Base-by-base conservation (phyloP, 192 early-diverging fungal species). In the Obelidium mucronatum region DNA sequence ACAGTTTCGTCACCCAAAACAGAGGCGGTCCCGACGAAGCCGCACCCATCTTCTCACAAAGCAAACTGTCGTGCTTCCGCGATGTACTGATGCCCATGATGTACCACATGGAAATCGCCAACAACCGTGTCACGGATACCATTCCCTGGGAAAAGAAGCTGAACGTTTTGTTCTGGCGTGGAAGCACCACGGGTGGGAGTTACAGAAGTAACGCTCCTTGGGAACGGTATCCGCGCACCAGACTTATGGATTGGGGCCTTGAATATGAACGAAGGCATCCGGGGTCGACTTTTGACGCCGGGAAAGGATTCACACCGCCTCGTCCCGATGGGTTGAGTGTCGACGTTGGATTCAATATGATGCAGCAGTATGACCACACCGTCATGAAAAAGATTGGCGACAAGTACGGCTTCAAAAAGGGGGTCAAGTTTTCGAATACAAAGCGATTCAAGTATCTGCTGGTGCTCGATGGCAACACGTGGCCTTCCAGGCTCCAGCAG, bases 131-230 rank as follows among this genome's bases (percentile, higher is more conserved):
- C 8, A 34, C 8, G 54, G 69, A 72, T 35, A 5, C 15, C 11
- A 36, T 58, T 35, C 36, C 53, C 8, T 72, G 69, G 69, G 30
- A 54, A 26, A 22, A 35, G n/a, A 72, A 72, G 39, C 30, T 26
- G 36, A 59, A 72, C 30, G 69, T 72, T 34, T 28, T 72, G 28
- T 72, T 72, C 34, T 72, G 69, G 69, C 69, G 69, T n/a, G 69
- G 69, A 13, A 39, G 54, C 15, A 59, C 69, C 15, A 72, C 69
- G 6, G 56, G 69, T 13, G 69, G 69, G 36, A 24, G 62, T 24
- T 72, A 58, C 39, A 72, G 13, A 8, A 33, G 36, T 35, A 22
- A 37, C 40, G 36, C 6, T 30, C 69, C 69, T n/a, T 72, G 69
- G 69, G 31, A 35, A 15, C 54, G 36, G n/a, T 72, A 39, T 58